These are phyloP conservation scores for Oryza punctata DNA, from an alignment of 176 grass and related monocot species.

Conservation along the genomic window DNA sequence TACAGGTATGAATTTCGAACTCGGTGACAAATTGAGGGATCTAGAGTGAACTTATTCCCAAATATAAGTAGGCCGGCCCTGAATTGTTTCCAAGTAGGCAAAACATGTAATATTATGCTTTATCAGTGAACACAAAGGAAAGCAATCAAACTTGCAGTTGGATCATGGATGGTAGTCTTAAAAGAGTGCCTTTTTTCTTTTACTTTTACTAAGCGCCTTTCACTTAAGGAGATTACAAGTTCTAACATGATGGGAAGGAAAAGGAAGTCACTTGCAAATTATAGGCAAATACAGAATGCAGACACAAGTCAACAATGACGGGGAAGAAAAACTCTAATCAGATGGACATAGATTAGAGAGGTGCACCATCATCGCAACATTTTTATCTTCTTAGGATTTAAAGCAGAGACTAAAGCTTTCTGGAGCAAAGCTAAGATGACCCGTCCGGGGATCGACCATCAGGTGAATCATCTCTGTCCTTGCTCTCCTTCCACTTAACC, in stretches of 20 bases:
- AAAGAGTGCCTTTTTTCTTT: not conserved
- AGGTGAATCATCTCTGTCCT: constrained; percentile 44
- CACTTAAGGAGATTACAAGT: not conserved
- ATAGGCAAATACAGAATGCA: constrained; percentile 7
- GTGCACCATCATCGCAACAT: not conserved
- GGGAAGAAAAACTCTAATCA: not conserved
- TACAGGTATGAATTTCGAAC: too few relatives aligned
- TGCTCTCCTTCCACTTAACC: constrained; percentile 70
- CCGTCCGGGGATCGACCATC: constrained; percentile 31
- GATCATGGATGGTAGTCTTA: not conserved
- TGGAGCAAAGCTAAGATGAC: constrained; percentile 18
- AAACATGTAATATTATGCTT: not conserved
- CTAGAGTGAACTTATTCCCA: too few relatives aligned
- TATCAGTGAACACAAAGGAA: not conserved
- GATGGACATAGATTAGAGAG: not conserved
- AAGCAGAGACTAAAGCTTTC: constrained; percentile 1
- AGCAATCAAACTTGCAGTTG: not conserved
- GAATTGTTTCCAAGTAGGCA: not conserved
- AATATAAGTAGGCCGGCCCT: not conserved
- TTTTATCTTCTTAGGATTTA: not conserved
- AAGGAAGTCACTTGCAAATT: constrained; percentile 1
- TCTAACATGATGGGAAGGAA: not conserved
- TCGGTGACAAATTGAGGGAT: too few relatives aligned
- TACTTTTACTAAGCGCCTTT: not conserved
- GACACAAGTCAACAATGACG: not conserved